Evolutionary conservation across 345 rosid genomes (phyloP).

Genomic region (Pistacia vera): DNA sequence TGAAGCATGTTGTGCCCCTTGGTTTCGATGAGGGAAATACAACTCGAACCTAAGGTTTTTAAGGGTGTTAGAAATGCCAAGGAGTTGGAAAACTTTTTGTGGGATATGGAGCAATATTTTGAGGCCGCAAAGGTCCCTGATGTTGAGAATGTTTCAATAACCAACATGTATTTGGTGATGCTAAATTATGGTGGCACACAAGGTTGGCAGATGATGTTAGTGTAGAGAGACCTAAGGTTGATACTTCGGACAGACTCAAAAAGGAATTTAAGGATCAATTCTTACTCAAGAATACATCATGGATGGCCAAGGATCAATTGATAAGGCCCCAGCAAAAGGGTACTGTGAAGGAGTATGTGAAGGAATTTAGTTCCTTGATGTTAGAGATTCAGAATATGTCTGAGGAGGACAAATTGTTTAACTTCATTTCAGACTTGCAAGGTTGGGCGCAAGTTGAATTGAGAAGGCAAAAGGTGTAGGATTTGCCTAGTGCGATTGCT

Average conservation of each 20-base stretch:
- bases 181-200: not conserved
- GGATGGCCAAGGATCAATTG: not conserved
- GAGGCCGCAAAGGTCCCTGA: too few relatives aligned
- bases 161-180: slow-evolving; percentile 5
- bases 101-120: too few relatives aligned
- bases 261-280: not conserved
- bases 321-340: not conserved
- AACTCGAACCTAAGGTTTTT: too few relatives aligned
- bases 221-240: not conserved
- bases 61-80: too few relatives aligned
- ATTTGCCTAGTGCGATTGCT: too few relatives aligned
- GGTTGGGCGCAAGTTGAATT: not conserved
- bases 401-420: not conserved
- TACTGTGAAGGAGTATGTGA: not conserved
- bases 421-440: not conserved
- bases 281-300: not conserved
- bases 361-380: not conserved
- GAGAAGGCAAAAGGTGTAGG: too few relatives aligned
- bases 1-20: too few relatives aligned
- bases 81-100: too few relatives aligned
- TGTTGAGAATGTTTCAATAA: not conserved
- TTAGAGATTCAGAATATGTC: not conserved
- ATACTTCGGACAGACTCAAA: not conserved
- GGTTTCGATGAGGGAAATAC: too few relatives aligned
- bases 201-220: not conserved